phyloP scores from a whole-genome alignment of 1,284 basidiomycete genomes.

The Leccinum pachyderme region DNA sequence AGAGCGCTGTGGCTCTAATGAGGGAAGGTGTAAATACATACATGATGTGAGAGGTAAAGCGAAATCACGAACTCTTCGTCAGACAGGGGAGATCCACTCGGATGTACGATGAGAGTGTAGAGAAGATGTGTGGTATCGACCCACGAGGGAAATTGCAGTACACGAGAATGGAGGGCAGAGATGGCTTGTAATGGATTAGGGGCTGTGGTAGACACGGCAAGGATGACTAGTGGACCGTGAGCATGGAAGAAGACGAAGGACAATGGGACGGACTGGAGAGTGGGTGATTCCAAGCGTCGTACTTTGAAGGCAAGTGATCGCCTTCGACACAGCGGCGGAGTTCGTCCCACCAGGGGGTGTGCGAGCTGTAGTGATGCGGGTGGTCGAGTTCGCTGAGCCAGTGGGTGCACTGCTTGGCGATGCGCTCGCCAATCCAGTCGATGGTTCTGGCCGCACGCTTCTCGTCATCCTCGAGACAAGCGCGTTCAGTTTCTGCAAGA shows the following conservation, averaged over 20 bases:
- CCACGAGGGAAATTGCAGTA: constrained; percentile 70
- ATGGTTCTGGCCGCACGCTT: constrained; percentile 69
- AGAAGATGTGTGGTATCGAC: constrained; percentile 67
- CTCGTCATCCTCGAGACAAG: constrained; percentile 73
- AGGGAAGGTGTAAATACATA: constrained; percentile 10
- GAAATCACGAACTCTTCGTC: constrained; percentile 67
- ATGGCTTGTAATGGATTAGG: constrained; percentile 76
- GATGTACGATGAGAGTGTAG: constrained; percentile 75
- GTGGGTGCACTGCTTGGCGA: constrained; percentile 53
- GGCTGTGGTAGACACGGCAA: constrained; percentile 74
- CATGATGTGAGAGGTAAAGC: not conserved
- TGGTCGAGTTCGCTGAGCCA: constrained; percentile 66
- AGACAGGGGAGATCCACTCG: constrained; percentile 62
- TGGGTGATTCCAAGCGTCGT: constrained; percentile 82
- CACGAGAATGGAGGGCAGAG: constrained; percentile 62
- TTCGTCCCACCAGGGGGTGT: constrained; percentile 84
- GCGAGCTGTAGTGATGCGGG: constrained; percentile 40
- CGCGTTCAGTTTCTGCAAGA: constrained; percentile 62
- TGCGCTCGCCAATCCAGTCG: constrained; percentile 77
- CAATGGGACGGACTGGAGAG: constrained; percentile 56
- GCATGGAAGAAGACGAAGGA: constrained; percentile 3
- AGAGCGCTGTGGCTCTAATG: constrained; percentile 65
- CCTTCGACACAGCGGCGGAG: constrained; percentile 71
- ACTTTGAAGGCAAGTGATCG: constrained; percentile 64
- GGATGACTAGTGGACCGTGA: constrained; percentile 51